Conservation (phyloP, 805 yeast genomes). For the Lipomyces mesembrius region DNA sequence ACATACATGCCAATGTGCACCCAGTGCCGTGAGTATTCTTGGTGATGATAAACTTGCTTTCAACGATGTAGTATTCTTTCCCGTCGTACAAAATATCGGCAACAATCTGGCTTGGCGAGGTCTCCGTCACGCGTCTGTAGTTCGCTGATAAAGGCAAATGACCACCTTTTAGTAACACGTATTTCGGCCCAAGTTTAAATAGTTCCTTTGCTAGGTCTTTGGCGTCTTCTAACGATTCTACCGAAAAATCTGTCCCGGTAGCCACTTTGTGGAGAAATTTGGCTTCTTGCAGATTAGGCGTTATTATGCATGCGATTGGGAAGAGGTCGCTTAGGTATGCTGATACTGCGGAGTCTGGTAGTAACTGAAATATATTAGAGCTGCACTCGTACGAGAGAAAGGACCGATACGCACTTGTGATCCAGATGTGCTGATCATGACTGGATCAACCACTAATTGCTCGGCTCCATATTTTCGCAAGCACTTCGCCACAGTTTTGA, state of each 20-base stretch:
- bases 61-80: slow-evolving; percentile 50
- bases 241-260: slow-evolving; percentile 33
- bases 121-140: slow-evolving; percentile 23
- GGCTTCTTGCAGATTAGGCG: slow-evolving; percentile 81
- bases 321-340: slow-evolving; percentile 53
- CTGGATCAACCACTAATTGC: slow-evolving; percentile 76
- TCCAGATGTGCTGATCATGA: slow-evolving; percentile 82
- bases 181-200: slow-evolving; percentile 51
- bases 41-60: slow-evolving; percentile 54
- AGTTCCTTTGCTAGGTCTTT: slow-evolving; percentile 49
- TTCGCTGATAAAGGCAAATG: slow-evolving; percentile 54
- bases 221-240: slow-evolving; percentile 51
- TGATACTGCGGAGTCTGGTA: slow-evolving; percentile 54
- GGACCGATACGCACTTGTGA: slow-evolving; percentile 43
- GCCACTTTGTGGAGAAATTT: slow-evolving; percentile 44
- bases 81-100: slow-evolving; percentile 61
- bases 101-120: slow-evolving; percentile 46
- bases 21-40: slow-evolving; percentile 86
- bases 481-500: slow-evolving; percentile 52
- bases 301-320: slow-evolving; percentile 61
- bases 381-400: background rate
- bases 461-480: slow-evolving; percentile 45
- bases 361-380: slow-evolving; percentile 45
- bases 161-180: slow-evolving; percentile 79
- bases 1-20: slow-evolving; percentile 66